phyloP scores from a whole-genome alignment of 495 filamentous ascomycete genomes.

The Tuber calosporum region DNA sequence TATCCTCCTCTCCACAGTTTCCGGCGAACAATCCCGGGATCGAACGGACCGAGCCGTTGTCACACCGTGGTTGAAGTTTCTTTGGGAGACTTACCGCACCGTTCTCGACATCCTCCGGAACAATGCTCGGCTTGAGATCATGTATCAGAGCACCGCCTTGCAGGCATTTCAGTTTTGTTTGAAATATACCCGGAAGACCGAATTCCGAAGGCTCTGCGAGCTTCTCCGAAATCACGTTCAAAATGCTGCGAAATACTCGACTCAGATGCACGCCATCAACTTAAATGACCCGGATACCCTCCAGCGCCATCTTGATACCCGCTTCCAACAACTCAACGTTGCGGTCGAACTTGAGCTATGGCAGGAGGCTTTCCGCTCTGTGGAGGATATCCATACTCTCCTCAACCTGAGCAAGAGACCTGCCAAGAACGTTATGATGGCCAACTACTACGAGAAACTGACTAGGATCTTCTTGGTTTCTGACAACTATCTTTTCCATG shows the following conservation, averaged over 20 bases:
- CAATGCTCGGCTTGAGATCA: slow-evolving; percentile 92
- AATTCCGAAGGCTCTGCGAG: slow-evolving; percentile 97
- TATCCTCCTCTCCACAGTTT: slow-evolving; percentile 93
- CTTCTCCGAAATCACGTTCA: slow-evolving; percentile 96
- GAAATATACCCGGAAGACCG: slow-evolving; percentile 96
- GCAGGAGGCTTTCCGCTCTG: slow-evolving; percentile 98
- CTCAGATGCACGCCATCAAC: slow-evolving; percentile 99
- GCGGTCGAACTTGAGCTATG: slow-evolving; percentile 95
- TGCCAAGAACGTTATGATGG: slow-evolving; percentile 99
- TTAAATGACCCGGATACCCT: slow-evolving; percentile 94
- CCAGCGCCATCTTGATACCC: slow-evolving; percentile 92
- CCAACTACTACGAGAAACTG: slow-evolving; percentile 99
- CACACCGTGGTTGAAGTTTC: slow-evolving; percentile 97
- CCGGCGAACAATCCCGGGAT: slow-evolving; percentile 92
- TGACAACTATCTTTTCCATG: slow-evolving; percentile 99
- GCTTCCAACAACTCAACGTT: slow-evolving; percentile 97
- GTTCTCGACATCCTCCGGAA: slow-evolving; percentile 97
- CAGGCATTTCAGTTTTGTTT: slow-evolving; percentile 98
- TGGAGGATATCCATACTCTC: slow-evolving; percentile 98
- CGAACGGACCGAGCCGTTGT: slow-evolving; percentile 96
- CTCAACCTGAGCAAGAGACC: slow-evolving; percentile 97
- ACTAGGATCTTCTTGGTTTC: slow-evolving; percentile 97
- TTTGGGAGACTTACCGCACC: slow-evolving; percentile 99
- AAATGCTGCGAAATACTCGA: slow-evolving; percentile 97
- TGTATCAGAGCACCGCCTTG: slow-evolving; percentile 96